phyloP scores from a whole-genome alignment of 2,329 filamentous ascomycete genomes.

The Colletotrichum sp. region DNA sequence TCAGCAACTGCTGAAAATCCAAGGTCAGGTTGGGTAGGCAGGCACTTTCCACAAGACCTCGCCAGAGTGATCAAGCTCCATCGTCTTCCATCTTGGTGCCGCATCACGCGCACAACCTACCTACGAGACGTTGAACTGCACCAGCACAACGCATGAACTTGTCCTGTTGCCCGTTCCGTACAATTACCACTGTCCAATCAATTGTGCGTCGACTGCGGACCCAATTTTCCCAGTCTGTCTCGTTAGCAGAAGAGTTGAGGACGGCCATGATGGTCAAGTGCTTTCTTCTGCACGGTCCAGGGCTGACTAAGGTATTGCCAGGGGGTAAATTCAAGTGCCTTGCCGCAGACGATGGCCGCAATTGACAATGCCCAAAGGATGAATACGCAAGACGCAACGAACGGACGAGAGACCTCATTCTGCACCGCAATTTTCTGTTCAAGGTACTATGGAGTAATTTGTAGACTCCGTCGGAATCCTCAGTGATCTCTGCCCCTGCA shows the following conservation, averaged over 20 bases:
- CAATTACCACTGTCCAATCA: fast-evolving
- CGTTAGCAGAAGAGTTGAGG: not conserved
- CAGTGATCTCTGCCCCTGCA: not conserved
- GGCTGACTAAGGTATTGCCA: not conserved
- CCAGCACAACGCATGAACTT: no score
- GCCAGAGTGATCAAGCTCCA: not conserved
- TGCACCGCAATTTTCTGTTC: not conserved
- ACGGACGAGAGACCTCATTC: not conserved
- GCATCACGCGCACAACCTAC: not conserved
- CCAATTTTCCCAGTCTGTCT: no score
- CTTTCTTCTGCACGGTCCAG: not conserved
- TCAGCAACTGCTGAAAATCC: not conserved
- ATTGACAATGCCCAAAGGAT: not conserved
- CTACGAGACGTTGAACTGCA: not conserved
- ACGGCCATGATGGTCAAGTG: not conserved
- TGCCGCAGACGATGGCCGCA: not conserved
- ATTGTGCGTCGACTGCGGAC: no score
- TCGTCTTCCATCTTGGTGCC: not conserved
- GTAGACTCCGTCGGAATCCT: no score
- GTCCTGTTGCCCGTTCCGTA: no score
- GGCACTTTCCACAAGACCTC: not conserved
- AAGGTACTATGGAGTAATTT: no score
- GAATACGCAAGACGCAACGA: not conserved
- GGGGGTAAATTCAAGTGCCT: not conserved
- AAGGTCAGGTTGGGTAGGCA: not conserved